Base-by-base conservation (phyloP, 139 green algal genomes). In the Chlorella sp. region DNA sequence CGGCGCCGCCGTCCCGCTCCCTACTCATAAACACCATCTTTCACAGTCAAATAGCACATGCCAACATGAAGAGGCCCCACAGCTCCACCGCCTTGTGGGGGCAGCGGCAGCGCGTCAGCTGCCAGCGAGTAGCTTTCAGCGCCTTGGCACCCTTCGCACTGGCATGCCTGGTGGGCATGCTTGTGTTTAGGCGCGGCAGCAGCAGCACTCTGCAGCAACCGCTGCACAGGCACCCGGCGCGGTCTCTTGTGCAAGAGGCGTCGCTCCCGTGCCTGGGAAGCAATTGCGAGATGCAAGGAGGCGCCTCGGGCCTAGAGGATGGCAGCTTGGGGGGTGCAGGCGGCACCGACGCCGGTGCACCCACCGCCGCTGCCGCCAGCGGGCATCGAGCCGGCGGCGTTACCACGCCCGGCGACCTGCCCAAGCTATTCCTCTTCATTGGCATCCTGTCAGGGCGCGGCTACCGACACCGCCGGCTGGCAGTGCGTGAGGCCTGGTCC, bases 401-500 rank as follows among this genome's bases (percentile, higher is more conserved):
- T 68, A 71, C 40, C 40, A 32, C 84, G 4, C 22, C 42, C 24
- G 42, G 71, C 32, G 85, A 82, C 32, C 85, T 89, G 32, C 85
- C 85, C 18, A 61, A 89, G 85, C 89, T 92, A 21, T 93, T 95
- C 76, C 89, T 95, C 19, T 95, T 95, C 77, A 85, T 93, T 42
- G 93, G 92, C 75, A 90, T 95, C 37, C 88, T 95, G 48, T 94
- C 89, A 9, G 92, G 92, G 24, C 76, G 92, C 36, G 92, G 91
- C 28, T 94, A 94, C 76, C 64, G 93, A 19, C 90, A 93, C 57
- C 71, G 90, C 18, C 86, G 91, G 9, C 88, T 94, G 36, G 93
- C 93, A 14, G 92, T 94, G 61, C 86, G 93, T 12, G 92, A 95
- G 36, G 89, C 91, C 2, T 95, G 92, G 92, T 84, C 91, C 37